phyloP scores from a whole-genome alignment of 768 basidiomycete genomes.

The Lentinula edodes region DNA sequence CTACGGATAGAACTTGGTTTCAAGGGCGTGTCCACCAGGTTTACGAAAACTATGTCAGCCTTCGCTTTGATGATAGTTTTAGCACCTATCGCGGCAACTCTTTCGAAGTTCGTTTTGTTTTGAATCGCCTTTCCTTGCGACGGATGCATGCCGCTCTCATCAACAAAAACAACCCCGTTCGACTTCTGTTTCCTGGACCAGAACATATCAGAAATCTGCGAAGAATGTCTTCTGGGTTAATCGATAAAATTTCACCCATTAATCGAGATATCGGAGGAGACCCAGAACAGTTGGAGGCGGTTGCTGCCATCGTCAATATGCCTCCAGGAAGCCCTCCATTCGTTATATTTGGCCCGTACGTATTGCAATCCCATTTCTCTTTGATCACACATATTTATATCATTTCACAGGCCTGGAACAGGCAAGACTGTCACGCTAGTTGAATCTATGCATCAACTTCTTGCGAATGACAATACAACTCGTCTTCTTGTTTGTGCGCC shows the following conservation, averaged over 20 bases:
- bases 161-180: slow-evolving; percentile 28
- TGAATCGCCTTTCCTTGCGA: slow-evolving; percentile 48
- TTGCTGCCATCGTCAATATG: slow-evolving; percentile 40
- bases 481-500: slow-evolving; percentile 62
- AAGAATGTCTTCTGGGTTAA: slow-evolving; percentile 15
- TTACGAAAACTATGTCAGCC: slow-evolving; percentile 32
- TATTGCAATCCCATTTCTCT: slow-evolving; percentile 7
- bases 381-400: background rate
- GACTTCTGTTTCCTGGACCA: slow-evolving; percentile 43
- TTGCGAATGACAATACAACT: slow-evolving; percentile 31
- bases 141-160: slow-evolving; percentile 51
- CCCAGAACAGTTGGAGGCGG: slow-evolving; percentile 43
- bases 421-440: slow-evolving; percentile 66
- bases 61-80: slow-evolving; percentile 44
- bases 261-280: slow-evolving; percentile 34
- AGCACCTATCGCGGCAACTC: slow-evolving; percentile 29
- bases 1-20: slow-evolving; percentile 25
- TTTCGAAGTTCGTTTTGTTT: slow-evolving; percentile 51
- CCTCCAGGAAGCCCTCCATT: slow-evolving; percentile 47
- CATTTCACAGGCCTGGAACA: slow-evolving; percentile 44
- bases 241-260: slow-evolving; percentile 17
- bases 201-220: slow-evolving; percentile 17
- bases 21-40: slow-evolving; percentile 48
- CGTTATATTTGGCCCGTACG: slow-evolving; percentile 61
- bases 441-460: slow-evolving; percentile 56